These are phyloP conservation scores for Phialocephala subalpina DNA, from an alignment of 2,329 filamentous ascomycete species.

Conservation along the genomic window DNA sequence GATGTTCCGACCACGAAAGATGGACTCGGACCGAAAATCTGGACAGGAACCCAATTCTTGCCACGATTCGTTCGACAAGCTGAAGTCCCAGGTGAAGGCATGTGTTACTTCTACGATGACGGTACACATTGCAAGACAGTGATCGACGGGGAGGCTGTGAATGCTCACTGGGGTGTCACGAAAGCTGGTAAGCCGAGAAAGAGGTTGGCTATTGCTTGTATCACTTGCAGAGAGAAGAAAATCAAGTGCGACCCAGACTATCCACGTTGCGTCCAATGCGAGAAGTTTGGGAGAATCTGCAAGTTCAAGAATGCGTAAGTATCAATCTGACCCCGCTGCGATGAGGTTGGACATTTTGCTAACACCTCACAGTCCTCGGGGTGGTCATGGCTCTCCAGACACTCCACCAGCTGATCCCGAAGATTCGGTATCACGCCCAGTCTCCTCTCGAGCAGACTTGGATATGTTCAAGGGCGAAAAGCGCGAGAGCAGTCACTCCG, in stretches of 20 bases:
- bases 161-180: constrained; percentile 91
- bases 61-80: constrained; percentile 70
- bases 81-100: constrained; percentile 78
- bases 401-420: constrained; percentile 44
- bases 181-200: constrained; percentile 95
- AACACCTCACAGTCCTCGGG: constrained; percentile 48
- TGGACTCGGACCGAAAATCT: constrained; percentile 71
- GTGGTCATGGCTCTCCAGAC: constrained; percentile 45
- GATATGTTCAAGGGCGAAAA: constrained; percentile 41
- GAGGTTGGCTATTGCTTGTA: constrained; percentile 88
- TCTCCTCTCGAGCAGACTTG: constrained; percentile 40
- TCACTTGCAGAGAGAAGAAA: constrained; percentile 95
- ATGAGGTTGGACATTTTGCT: constrained; percentile 36
- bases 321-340: background rate
- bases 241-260: constrained; percentile 94
- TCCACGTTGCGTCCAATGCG: constrained; percentile 88
- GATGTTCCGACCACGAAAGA: constrained; percentile 57
- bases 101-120: constrained; percentile 89
- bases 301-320: constrained; percentile 87
- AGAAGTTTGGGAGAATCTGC: constrained; percentile 88
- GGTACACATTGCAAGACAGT: constrained; percentile 82
- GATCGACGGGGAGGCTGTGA: constrained; percentile 87
- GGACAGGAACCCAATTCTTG: constrained; percentile 72
- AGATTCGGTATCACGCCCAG: constrained; percentile 39
- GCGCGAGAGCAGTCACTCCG: constrained; percentile 37